These are phyloP conservation scores for Heliamphora pulchella DNA, from an alignment of 179 eudicot species.

Conservation along the genomic window DNA sequence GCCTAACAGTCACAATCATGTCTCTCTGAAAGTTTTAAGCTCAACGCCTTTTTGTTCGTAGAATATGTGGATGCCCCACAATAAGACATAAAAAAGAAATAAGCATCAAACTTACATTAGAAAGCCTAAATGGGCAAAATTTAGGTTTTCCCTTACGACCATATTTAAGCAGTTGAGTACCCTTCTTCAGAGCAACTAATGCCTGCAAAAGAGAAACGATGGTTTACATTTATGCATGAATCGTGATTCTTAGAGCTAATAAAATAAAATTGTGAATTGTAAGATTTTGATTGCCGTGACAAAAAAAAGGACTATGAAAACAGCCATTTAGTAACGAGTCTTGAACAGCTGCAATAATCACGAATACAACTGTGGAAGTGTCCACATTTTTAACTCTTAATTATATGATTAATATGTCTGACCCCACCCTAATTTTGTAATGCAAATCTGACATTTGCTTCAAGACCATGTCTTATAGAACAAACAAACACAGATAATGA, in stretches of 20 bases:
- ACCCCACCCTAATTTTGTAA: not conserved
- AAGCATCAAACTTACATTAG: constrained; percentile 55
- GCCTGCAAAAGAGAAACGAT: constrained; percentile 47
- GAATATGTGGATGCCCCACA: no score
- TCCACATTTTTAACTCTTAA: not conserved
- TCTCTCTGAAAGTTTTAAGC: no score
- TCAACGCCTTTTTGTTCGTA: not conserved
- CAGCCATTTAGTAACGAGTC: not conserved
- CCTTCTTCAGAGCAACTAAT: constrained; percentile 85
- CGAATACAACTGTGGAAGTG: not conserved
- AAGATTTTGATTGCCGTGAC: no score
- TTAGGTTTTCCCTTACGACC: constrained; percentile 98
- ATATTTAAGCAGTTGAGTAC: constrained; percentile 89
- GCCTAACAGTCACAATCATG: not conserved
- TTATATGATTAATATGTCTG: not conserved
- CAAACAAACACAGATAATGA: not conserved
- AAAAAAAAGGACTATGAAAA: not conserved
- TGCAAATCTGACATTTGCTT: not conserved
- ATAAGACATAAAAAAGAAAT: not conserved
- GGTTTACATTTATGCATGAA: not conserved
- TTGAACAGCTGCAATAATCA: not conserved
- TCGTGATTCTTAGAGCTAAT: no score
- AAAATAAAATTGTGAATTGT: no score
- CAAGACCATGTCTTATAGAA: not conserved
- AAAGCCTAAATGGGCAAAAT: constrained; percentile 85